Conservation (phyloP, 2,329 filamentous ascomycete genomes). For the Acrodontium crateriforme region DNA sequence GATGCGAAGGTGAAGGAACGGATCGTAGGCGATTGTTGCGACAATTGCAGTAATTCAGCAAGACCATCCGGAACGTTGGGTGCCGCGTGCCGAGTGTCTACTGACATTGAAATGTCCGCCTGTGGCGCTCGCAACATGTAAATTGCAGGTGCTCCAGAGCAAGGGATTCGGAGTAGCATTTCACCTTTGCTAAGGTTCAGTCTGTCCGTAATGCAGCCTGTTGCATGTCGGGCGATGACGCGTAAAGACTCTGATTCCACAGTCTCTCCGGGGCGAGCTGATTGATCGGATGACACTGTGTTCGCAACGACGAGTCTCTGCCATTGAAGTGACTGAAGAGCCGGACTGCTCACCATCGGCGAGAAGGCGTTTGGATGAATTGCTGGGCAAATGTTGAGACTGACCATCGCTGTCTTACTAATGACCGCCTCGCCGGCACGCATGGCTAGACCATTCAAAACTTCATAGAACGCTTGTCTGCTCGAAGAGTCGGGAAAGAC, state of each 20-base stretch:
- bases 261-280: conserved; percentile 47
- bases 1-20: conserved; percentile 45
- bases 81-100: conserved; percentile 34
- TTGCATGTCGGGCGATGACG: conserved; percentile 56
- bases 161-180: conserved; percentile 32
- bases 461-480: conserved; percentile 54
- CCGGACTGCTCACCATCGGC: conserved; percentile 25
- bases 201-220: conserved; percentile 68
- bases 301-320: conserved; percentile 60
- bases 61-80: conserved; percentile 44
- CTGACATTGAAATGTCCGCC: conserved; percentile 60
- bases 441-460: conserved; percentile 60
- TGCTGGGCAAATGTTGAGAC: conserved; percentile 48
- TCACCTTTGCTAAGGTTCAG: conserved; percentile 54
- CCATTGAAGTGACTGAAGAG: conserved; percentile 41
- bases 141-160: conserved; percentile 36
- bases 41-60: conserved; percentile 45
- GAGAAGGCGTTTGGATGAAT: conserved; percentile 30
- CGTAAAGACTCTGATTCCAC: conserved; percentile 66
- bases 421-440: conserved; percentile 55
- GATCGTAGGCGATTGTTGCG: conserved; percentile 47
- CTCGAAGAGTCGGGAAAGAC: conserved; percentile 64
- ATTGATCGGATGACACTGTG: conserved; percentile 41
- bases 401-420: conserved; percentile 52
- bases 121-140: conserved; percentile 60